These are phyloP conservation scores for Colletotrichum gigasporum DNA, from an alignment of 2,329 filamentous ascomycete genomes.

Conservation along the genomic window DNA sequence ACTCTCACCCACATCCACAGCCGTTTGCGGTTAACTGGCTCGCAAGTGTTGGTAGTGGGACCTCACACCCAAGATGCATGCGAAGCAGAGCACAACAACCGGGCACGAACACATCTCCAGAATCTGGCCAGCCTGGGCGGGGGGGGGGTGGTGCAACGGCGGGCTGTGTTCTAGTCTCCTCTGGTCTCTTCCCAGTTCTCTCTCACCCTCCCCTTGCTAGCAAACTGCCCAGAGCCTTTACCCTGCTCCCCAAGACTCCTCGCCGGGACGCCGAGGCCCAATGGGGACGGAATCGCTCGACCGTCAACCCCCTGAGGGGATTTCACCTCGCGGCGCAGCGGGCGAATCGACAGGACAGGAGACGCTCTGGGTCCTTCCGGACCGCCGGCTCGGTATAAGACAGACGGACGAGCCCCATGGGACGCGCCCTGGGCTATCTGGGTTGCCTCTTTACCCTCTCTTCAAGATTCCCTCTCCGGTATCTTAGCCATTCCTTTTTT, in stretches of 20 bases:
- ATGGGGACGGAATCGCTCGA: slow-evolving; percentile 5
- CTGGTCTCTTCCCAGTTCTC: background rate
- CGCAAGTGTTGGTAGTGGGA: background rate
- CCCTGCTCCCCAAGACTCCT: background rate
- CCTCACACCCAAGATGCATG: background rate
- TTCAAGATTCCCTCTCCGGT: slow-evolving; percentile 11
- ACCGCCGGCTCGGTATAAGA: slow-evolving; percentile 25
- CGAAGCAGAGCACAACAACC: background rate
- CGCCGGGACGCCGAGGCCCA: background rate
- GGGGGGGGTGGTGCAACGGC: no score
- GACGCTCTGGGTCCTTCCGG: background rate
- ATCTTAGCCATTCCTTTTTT: slow-evolving; percentile 26
- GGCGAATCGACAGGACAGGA: slow-evolving; percentile 18
- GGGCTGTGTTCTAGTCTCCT: slow-evolving; percentile 24
- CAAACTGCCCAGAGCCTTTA: background rate
- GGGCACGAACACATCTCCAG: background rate
- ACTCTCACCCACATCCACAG: background rate
- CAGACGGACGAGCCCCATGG: background rate
- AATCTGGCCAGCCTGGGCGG: slow-evolving; percentile 4
- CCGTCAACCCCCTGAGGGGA: slow-evolving; percentile 13
- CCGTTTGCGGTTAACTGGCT: no score
- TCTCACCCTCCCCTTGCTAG: background rate
- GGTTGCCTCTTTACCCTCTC: background rate
- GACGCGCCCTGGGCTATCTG: slow-evolving; percentile 10
- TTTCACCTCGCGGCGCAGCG: slow-evolving; percentile 14